These are phyloP conservation scores for Nannochloropsis granulata DNA, from an alignment of 108 stramenopile species.

Conservation along the genomic window DNA sequence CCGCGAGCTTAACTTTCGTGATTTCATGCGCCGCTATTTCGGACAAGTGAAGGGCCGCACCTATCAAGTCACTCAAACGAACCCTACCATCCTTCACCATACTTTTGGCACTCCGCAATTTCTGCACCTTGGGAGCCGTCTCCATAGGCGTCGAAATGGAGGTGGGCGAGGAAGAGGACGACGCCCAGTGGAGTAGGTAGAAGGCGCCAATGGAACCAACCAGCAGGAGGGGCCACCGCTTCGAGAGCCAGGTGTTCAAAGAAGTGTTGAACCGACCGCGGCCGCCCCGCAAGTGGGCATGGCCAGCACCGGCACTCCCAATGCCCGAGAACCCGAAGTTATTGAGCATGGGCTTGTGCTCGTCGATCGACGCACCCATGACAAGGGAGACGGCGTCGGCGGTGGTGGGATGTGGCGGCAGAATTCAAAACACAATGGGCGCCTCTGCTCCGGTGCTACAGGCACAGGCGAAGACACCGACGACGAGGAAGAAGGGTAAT, in stretches of 20 bases:
- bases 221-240: neutral
- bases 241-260: neutral
- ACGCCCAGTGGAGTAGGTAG: neutral
- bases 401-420: too few relatives aligned
- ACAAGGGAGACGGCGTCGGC: neutral
- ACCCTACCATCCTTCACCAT: neutral
- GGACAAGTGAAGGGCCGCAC: neutral
- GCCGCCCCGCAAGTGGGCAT: neutral
- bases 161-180: neutral
- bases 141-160: neutral
- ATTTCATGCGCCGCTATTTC: conserved; percentile 7
- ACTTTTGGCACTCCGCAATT: neutral
- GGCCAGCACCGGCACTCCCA: neutral
- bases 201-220: neutral
- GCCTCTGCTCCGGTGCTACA: too few relatives aligned
- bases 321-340: neutral
- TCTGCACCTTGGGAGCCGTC: neutral
- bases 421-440: too few relatives aligned
- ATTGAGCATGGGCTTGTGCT: neutral
- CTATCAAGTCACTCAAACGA: neutral
- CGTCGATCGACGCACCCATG: neutral
- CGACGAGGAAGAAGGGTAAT: too few relatives aligned
- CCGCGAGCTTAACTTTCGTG: conserved; percentile 3
- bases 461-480: too few relatives aligned
- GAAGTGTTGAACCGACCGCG: neutral